Conservation (phyloP, 257 asterid genomes). For the Scutellaria baicalensis region DNA sequence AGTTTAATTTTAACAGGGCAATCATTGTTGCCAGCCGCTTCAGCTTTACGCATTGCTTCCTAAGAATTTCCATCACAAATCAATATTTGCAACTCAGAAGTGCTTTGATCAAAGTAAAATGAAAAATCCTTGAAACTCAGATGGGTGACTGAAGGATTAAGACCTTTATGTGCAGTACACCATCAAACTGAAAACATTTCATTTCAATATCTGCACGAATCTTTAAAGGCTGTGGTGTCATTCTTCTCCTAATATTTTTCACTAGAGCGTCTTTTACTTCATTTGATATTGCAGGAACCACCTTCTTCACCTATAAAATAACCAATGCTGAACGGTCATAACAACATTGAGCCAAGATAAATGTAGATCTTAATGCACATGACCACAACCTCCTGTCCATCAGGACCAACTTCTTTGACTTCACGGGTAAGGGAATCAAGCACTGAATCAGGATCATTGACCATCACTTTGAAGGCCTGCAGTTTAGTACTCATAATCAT, state of each 20-base stretch:
- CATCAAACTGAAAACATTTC: constrained; percentile 94
- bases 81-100: background rate
- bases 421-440: constrained; percentile 90
- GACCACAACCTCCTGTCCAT: constrained; percentile 70
- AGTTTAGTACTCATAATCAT: background rate
- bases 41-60: constrained; percentile 99
- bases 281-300: constrained; percentile 74
- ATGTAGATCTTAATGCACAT: background rate
- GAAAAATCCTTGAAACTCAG: background rate
- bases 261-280: constrained; percentile 79
- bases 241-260: constrained; percentile 87
- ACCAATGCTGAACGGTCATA: background rate
- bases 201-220: constrained; percentile 88
- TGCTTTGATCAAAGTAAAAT: background rate
- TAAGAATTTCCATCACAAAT: constrained; percentile 23
- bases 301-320: constrained; percentile 55
- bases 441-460: constrained; percentile 83
- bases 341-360: background rate
- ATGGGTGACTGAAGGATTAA: constrained; percentile 2
- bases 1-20: constrained; percentile 96
- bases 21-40: constrained; percentile 91
- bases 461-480: constrained; percentile 84
- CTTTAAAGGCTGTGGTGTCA: constrained; percentile 93
- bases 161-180: constrained; percentile 95
- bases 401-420: constrained; percentile 83